These are phyloP conservation scores for Circinella umbellata DNA, from an alignment of 371 early-diverging fungal genomes.

Conservation along the genomic window DNA sequence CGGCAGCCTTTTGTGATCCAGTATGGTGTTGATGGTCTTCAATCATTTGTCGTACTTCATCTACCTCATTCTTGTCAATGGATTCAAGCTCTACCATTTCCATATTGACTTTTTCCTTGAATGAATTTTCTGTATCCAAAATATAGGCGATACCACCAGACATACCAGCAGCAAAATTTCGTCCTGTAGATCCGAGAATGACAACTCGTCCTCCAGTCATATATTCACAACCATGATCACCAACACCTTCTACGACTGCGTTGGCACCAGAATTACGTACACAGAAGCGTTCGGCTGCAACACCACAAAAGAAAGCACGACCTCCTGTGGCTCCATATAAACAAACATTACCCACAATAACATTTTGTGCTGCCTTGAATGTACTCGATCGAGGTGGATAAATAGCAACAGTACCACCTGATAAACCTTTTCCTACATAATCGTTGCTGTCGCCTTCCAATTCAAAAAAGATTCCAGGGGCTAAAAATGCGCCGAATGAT, in stretches of 20 bases:
- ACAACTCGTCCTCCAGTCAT: conserved; percentile 95
- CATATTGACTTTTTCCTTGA: conserved; percentile 68
- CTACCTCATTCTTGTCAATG: conserved; percentile 76
- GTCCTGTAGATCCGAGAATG: conserved; percentile 82
- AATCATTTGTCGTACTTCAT: conserved; percentile 74
- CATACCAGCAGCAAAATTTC: conserved; percentile 96
- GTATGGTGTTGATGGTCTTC: conserved; percentile 82
- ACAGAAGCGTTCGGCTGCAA: conserved; percentile 97
- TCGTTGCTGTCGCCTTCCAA: conserved; percentile 97
- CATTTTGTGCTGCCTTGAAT: conserved; percentile 85
- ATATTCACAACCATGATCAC: conserved; percentile 98
- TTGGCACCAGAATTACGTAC: conserved; percentile 96
- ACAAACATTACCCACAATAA: conserved; percentile 96
- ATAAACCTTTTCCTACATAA: conserved; percentile 97
- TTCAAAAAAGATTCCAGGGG: conserved; percentile 86
- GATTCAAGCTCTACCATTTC: conserved; percentile 90
- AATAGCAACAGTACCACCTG: conserved; percentile 87
- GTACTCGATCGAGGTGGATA: conserved; percentile 81
- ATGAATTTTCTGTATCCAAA: conserved; percentile 49
- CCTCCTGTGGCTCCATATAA: conserved; percentile 96
- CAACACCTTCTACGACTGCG: conserved; percentile 95
- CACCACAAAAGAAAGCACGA: conserved; percentile 88
- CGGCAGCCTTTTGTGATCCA: conserved; percentile 82
- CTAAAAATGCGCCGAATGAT: conserved; percentile 93
- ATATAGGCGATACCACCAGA: conserved; percentile 92